Percentiles rank a stretch among this genome's conserved stretches.
These are phyloP conservation scores for Peronosclerospora sorghi DNA, from an alignment of 352 stramenopile species.

Conservation along the genomic window DNA sequence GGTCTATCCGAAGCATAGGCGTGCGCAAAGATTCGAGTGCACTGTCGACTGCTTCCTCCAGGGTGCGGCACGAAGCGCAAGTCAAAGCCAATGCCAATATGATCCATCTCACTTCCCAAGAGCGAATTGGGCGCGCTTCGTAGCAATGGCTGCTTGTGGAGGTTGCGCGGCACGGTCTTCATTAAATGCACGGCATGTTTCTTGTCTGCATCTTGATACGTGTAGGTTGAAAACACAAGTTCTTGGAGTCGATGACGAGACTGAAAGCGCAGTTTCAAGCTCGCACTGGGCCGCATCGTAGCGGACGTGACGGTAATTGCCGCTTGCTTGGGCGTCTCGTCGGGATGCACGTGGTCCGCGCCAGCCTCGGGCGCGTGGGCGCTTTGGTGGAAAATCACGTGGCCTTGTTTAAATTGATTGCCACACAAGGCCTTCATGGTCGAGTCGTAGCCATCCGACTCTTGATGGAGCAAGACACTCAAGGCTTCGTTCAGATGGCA, in stretches of 20 bases:
- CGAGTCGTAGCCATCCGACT: conserved; percentile 31
- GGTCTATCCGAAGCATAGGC: conserved; percentile 30
- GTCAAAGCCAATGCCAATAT: conserved; percentile 41
- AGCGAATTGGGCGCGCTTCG: conserved; percentile 24
- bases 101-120: conserved; percentile 35
- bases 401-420: conserved; percentile 35
- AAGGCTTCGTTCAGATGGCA: conserved; percentile 58
- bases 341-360: conserved; percentile 29
- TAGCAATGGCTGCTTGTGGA: conserved; percentile 36
- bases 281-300: conserved; percentile 19
- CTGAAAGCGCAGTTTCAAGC: conserved; percentile 15
- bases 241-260: conserved; percentile 27
- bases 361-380: not conserved
- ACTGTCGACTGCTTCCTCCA: conserved; percentile 23
- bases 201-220: conserved; percentile 27
- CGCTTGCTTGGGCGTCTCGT: conserved; percentile 6
- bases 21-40: conserved; percentile 43
- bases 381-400: conserved; percentile 35
- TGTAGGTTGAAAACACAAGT: conserved; percentile 40
- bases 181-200: conserved; percentile 34
- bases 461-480: conserved; percentile 36
- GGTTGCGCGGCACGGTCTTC: conserved; percentile 43
- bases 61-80: conserved; percentile 27
- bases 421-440: conserved; percentile 42
- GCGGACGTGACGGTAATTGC: conserved; percentile 26